A percentile compares a stretch with the other conserved stretches of the same genome.
These are phyloP conservation scores for Gigaspora rosea DNA, from an alignment of 192 early-diverging fungal species.

Conservation along the genomic window DNA sequence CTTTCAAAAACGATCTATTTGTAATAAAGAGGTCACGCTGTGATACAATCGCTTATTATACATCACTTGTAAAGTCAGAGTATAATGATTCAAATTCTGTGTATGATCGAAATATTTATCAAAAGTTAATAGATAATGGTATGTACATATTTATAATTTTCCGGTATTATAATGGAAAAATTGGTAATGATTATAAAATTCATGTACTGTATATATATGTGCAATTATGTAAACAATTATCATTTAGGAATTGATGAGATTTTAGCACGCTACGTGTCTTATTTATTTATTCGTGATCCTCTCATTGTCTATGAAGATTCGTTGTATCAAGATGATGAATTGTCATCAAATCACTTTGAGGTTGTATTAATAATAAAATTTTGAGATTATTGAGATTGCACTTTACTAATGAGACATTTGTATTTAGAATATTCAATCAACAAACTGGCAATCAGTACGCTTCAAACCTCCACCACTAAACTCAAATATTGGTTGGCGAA, in stretches of 20 bases:
- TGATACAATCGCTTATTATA: slow-evolving; percentile 89
- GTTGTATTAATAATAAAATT: slow-evolving; percentile 25
- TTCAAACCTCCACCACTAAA: slow-evolving; percentile 93
- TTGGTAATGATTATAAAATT: too few relatives aligned
- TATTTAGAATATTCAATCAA: slow-evolving; percentile 87
- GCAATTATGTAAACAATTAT: too few relatives aligned
- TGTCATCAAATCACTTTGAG: slow-evolving; percentile 94
- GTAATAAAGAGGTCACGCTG: slow-evolving; percentile 95
- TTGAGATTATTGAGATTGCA: too few relatives aligned
- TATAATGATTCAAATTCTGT: slow-evolving; percentile 92
- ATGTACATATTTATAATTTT: too few relatives aligned
- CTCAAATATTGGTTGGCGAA: slow-evolving; percentile 72
- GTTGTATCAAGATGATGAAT: slow-evolving; percentile 79
- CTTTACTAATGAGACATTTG: too few relatives aligned
- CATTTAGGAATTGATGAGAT: slow-evolving; percentile 71
- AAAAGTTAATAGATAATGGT: slow-evolving; percentile 65
- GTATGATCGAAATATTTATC: slow-evolving; percentile 34
- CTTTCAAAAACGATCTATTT: slow-evolving; percentile 70
- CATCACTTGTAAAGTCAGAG: slow-evolving; percentile 74
- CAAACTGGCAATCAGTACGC: slow-evolving; percentile 99
- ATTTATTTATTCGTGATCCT: slow-evolving; percentile 38
- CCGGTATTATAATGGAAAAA: too few relatives aligned
- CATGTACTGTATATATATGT: too few relatives aligned
- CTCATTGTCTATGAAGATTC: slow-evolving; percentile 92
- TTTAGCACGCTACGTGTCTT: slow-evolving; percentile 88